phyloP scores from a whole-genome alignment of 2,329 filamentous ascomycete genomes.

The Leptographium flavum region DNA sequence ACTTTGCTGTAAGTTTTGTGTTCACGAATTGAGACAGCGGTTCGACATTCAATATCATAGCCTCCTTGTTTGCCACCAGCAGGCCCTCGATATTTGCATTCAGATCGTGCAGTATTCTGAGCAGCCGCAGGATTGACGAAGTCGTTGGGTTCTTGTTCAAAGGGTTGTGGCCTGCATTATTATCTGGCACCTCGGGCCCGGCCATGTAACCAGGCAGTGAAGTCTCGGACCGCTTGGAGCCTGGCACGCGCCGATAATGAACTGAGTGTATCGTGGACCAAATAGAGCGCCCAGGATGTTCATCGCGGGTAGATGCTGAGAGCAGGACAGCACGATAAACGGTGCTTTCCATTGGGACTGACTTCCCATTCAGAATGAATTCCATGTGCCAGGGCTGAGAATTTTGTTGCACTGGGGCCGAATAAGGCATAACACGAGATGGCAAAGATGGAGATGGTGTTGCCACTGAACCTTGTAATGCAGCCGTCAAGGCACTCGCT shows the following conservation, averaged over 20 bases:
- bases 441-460: slow-evolving; percentile 38
- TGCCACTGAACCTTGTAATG: slow-evolving; percentile 26
- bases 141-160: slow-evolving; percentile 73
- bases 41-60: slow-evolving; percentile 60
- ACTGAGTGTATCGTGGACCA: slow-evolving; percentile 87
- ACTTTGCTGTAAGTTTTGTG: slow-evolving; percentile 92
- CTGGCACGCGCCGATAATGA: slow-evolving; percentile 76
- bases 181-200: slow-evolving; percentile 14
- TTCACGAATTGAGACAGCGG: slow-evolving; percentile 93
- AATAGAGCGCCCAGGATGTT: slow-evolving; percentile 59
- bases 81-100: slow-evolving; percentile 92
- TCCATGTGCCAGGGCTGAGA: slow-evolving; percentile 97
- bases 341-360: slow-evolving; percentile 81
- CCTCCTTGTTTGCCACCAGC: slow-evolving; percentile 60
- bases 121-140: slow-evolving; percentile 70
- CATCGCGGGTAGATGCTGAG: slow-evolving; percentile 34
- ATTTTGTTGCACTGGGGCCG: slow-evolving; percentile 63
- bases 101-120: slow-evolving; percentile 82
- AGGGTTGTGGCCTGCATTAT: slow-evolving; percentile 49
- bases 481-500: slow-evolving; percentile 22
- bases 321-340: slow-evolving; percentile 90
- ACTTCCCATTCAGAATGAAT: slow-evolving; percentile 74
- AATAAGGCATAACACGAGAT: slow-evolving; percentile 63
- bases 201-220: slow-evolving; percentile 24
- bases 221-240: slow-evolving; percentile 64